Base-by-base conservation (phyloP, 164 flowering plant genomes). In the Amborella trichopoda region DNA sequence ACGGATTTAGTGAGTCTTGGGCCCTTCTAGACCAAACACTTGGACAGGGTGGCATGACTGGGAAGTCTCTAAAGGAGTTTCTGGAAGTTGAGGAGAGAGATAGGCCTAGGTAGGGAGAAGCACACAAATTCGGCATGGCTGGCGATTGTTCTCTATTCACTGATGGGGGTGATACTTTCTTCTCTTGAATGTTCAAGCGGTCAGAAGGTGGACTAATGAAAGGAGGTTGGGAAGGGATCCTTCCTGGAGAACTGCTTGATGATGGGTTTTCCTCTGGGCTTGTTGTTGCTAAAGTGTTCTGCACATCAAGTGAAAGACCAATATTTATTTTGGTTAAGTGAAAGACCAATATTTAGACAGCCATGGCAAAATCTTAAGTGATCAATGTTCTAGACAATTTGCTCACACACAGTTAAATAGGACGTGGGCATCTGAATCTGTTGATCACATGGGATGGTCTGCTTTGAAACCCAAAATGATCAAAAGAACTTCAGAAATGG, bases 221-320 rank as follows among this genome's bases (percentile, higher is more conserved):
- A n/a, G n/a, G n/a, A n/a, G n/a, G n/a, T n/a, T n/a, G n/a, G n/a
- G 41, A 16, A 53, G 53, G 39, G 24, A 54, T 28, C 33, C 17
- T 23, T 33, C 47, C 60, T 28, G 33, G 52, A 21, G 48, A 24
- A 28, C 23, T 46, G 44, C 44, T 30, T 23, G 54, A 52, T 37
- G 36, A 46, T 38, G 44, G 59, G 24, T 26, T 17, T 44, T 34
- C 36, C 22, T 59, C 34, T 28, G 32, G 48, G 4, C 39, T 20
- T 17, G 40, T 23, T 13, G 55, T 60, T 40, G 63, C 71, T 2
- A 54, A 45, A 58, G 60, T 34, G 12, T 60, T 44, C 69, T 63
- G 63, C 44, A 44, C 43, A 64, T 32, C 44, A 26, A 46, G 9
- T 12, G 18, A 22, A 34, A 42, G 8, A 27, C n/a, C n/a, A n/a